Evolutionary conservation across 306 rosid species (phyloP).

Genomic region (Dryas drummondii): DNA sequence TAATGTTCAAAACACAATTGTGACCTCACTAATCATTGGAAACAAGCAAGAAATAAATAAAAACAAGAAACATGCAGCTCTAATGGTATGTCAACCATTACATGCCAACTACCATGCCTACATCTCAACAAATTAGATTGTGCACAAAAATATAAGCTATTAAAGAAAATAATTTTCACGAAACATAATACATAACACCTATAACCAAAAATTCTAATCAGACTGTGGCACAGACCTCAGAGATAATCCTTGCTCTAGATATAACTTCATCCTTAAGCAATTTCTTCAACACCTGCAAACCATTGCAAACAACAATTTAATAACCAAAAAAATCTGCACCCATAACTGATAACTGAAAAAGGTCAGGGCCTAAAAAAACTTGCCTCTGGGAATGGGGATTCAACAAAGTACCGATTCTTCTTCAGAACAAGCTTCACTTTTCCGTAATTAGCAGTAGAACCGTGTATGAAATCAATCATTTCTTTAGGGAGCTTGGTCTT

Average conservation of each 20-base stretch:
- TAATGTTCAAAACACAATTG: neutral
- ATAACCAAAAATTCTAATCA: neutral
- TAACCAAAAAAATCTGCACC: constrained; percentile 10
- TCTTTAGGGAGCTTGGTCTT: constrained; percentile 96
- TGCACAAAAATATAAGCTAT: no score
- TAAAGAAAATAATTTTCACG: neutral
- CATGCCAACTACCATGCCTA: neutral
- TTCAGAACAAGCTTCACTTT: constrained; percentile 96
- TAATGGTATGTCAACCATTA: neutral
- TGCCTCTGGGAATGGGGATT: constrained; percentile 93
- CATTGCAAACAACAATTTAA: constrained; percentile 19
- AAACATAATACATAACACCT: neutral
- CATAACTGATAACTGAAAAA: constrained; percentile 9
- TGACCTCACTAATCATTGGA: neutral
- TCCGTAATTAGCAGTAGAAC: constrained; percentile 88
- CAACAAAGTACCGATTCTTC: constrained; percentile 83
- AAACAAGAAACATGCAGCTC: neutral
- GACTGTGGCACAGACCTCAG: constrained; percentile 57
- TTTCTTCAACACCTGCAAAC: constrained; percentile 79
- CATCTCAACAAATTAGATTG: neutral
- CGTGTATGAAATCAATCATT: constrained; percentile 82
- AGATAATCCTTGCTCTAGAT: constrained; percentile 62
- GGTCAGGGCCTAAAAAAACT: constrained; percentile 9
- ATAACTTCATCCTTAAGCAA: constrained; percentile 78
- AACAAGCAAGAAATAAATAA: neutral